Evolutionary conservation across 148 eudicot species (phyloP).

Genomic region (Dysphania ambrosioides): DNA sequence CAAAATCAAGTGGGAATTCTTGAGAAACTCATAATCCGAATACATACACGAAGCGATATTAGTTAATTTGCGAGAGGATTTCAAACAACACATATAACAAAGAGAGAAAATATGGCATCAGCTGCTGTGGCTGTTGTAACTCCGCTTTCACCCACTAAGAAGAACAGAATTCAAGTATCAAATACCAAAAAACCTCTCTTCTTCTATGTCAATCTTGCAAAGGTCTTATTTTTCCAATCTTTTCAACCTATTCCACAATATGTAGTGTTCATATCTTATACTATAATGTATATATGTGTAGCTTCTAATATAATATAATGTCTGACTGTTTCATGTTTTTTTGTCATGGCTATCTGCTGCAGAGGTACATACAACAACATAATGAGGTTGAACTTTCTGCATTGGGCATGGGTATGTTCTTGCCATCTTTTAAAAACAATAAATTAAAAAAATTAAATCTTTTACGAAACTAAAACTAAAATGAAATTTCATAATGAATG

Average conservation of each 20-base stretch:
- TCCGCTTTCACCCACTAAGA: conserved; percentile 26
- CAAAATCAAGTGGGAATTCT: conserved; percentile 10
- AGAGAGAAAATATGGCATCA: conserved; percentile 23
- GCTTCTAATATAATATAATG: not conserved
- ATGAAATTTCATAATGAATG: too few relatives aligned
- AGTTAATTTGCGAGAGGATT: not conserved
- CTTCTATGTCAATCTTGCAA: conserved; percentile 46
- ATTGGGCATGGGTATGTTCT: conserved; percentile 70
- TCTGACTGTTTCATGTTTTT: not conserved
- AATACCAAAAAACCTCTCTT: conserved; percentile 46
- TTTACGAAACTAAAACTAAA: too few relatives aligned
- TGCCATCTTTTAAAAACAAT: not conserved
- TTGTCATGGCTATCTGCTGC: conserved; percentile 14
- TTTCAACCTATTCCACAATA: not conserved
- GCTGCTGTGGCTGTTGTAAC: conserved; percentile 19
- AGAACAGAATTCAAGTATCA: conserved; percentile 46
- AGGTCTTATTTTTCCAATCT: conserved; percentile 29
- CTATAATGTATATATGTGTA: too few relatives aligned
- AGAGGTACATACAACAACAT: conserved; percentile 79
- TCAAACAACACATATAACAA: not conserved
- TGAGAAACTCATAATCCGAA: not conserved
- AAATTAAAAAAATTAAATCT: not conserved
- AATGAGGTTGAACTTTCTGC: conserved; percentile 87
- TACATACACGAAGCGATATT: too few relatives aligned
- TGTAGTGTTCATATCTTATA: too few relatives aligned